phyloP scores from a whole-genome alignment of 192 early-diverging fungal genomes.

The Coemansia sp. region DNA sequence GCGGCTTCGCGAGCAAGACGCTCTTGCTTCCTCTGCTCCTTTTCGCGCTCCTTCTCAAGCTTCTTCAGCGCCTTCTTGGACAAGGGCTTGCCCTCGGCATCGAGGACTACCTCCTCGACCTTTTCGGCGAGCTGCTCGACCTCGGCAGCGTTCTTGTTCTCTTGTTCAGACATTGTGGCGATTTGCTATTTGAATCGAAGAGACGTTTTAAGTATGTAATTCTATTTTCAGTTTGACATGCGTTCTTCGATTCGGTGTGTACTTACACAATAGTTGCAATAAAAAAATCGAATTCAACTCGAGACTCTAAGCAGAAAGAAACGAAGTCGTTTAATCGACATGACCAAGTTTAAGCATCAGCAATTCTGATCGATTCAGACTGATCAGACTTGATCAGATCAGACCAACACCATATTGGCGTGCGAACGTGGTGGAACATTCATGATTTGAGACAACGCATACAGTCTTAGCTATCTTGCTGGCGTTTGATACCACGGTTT shows the following conservation, averaged over 20 bases:
- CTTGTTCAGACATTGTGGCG: slow-evolving; percentile 32
- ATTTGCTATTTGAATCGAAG: background rate
- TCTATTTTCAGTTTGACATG: background rate
- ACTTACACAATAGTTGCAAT: no score
- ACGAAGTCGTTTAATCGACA: no score
- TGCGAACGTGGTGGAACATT: no score
- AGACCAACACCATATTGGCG: no score
- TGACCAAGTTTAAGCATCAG: no score
- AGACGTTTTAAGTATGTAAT: background rate
- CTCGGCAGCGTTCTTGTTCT: slow-evolving; percentile 10
- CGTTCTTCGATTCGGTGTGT: no score
- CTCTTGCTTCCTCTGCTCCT: slow-evolving; percentile 69
- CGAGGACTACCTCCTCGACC: slow-evolving; percentile 56
- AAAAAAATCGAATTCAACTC: no score
- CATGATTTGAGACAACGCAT: background rate
- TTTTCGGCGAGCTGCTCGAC: slow-evolving; percentile 46
- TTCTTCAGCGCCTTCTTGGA: slow-evolving; percentile 94
- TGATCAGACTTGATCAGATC: no score
- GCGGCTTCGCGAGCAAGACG: slow-evolving; percentile 60
- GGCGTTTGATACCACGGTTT: background rate
- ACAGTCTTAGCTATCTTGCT: background rate
- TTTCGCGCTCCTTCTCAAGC: slow-evolving; percentile 85
- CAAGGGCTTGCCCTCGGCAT: slow-evolving; percentile 83
- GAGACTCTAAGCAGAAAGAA: no score
- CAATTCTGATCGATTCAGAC: no score